Evolutionary conservation across 2,329 filamentous ascomycete species (phyloP).

Genomic region (Ilyonectria destructans): DNA sequence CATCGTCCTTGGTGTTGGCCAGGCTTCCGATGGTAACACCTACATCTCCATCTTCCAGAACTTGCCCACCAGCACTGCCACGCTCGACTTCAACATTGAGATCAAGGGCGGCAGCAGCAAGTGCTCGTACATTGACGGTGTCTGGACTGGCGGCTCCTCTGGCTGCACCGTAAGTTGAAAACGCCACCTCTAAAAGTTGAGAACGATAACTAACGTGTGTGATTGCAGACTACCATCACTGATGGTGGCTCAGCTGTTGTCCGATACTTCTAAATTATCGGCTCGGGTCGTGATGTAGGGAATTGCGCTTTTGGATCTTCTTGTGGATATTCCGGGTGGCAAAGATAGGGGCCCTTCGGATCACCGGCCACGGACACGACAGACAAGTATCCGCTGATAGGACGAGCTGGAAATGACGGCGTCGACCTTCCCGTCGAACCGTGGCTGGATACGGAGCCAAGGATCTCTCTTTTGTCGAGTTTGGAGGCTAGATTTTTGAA

Average conservation of each 20-base stretch:
- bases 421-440: slow-evolving; percentile 7
- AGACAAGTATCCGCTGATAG: slow-evolving; percentile 33
- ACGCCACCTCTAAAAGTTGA: not conserved
- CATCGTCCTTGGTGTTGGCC: slow-evolving; percentile 87
- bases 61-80: slow-evolving; percentile 78
- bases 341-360: slow-evolving; percentile 41
- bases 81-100: slow-evolving; percentile 85
- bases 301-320: slow-evolving; percentile 53
- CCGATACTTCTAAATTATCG: slow-evolving; percentile 58
- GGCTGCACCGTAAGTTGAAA: slow-evolving; percentile 90
- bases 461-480: slow-evolving; percentile 45
- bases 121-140: slow-evolving; percentile 78
- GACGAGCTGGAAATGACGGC: slow-evolving; percentile 32
- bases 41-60: slow-evolving; percentile 92
- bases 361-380: slow-evolving; percentile 41
- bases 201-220: slow-evolving; percentile 39
- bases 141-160: slow-evolving; percentile 70
- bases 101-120: slow-evolving; percentile 74
- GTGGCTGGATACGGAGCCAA: slow-evolving; percentile 28
- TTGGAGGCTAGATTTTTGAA: slow-evolving; percentile 42
- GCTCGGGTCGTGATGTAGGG: slow-evolving; percentile 32
- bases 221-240: slow-evolving; percentile 60
- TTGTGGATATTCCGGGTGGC: slow-evolving; percentile 54
- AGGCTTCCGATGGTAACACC: slow-evolving; percentile 74
- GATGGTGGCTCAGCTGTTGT: slow-evolving; percentile 61